Conservation (phyloP, 2,329 filamentous ascomycete species). For the Apiospora aurea region DNA sequence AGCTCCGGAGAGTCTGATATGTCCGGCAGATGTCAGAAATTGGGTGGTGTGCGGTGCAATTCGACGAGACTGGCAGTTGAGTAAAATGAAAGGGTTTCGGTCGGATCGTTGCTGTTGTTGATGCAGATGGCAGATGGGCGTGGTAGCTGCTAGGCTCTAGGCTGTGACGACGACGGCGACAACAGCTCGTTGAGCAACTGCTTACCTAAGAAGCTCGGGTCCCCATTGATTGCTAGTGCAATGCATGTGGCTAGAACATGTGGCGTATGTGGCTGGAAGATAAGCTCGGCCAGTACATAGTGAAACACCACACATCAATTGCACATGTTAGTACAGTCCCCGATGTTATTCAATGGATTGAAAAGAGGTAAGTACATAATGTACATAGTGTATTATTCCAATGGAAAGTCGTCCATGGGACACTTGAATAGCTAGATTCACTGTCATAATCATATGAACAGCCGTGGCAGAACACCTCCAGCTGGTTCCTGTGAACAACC, state of each 20-base stretch:
- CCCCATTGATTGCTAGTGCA: not conserved
- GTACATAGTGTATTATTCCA: too few species aligned
- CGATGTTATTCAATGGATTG: too few species aligned
- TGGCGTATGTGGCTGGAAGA: not conserved
- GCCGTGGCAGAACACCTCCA: too few species aligned
- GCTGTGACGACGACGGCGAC: conserved; percentile 15
- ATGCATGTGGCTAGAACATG: not conserved
- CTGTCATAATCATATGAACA: too few species aligned
- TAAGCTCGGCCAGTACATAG: not conserved
- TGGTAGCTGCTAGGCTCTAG: not conserved
- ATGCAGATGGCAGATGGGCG: not conserved
- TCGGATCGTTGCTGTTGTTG: not conserved
- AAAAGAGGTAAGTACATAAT: too few species aligned
- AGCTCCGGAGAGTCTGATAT: conserved; percentile 30
- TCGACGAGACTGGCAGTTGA: not conserved
- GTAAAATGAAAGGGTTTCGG: not conserved
- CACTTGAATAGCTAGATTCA: too few species aligned
- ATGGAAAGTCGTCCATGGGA: too few species aligned
- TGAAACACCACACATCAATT: not conserved
- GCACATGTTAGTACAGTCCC: too few species aligned
- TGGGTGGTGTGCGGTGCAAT: not conserved
- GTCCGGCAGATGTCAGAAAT: not conserved
- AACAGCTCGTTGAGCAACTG: conserved; percentile 9
- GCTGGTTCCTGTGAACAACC: not conserved
- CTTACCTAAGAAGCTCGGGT: not conserved